A percentile compares a stretch with the other conserved stretches of the same genome.
These are phyloP conservation scores for Penicillium oxalicum DNA, from an alignment of 2,329 filamentous ascomycete species.

Conservation along the genomic window DNA sequence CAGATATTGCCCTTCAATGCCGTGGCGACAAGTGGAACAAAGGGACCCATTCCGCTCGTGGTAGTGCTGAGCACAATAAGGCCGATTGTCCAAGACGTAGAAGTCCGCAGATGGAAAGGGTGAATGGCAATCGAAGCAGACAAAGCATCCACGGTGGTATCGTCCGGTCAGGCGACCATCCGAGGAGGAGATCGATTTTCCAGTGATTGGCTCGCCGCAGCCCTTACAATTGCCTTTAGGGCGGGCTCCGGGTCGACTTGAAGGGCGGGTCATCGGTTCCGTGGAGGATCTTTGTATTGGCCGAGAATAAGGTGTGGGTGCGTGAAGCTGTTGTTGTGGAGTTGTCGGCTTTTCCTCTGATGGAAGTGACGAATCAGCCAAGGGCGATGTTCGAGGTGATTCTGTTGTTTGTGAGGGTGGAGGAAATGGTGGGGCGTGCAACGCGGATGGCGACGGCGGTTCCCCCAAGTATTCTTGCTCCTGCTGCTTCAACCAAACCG, in stretches of 20 bases:
- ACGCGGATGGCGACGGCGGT: background rate
- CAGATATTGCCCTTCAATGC: constrained; percentile 90
- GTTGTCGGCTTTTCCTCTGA: no score
- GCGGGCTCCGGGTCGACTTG: constrained; percentile 35
- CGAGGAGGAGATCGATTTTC: constrained; percentile 89
- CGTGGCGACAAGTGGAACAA: constrained; percentile 70
- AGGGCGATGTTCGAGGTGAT: no score
- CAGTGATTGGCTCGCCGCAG: constrained; percentile 70
- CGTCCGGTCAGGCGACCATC: constrained; percentile 87
- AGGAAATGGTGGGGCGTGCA: no score
- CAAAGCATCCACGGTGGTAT: constrained; percentile 93
- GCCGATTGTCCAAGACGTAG: constrained; percentile 80
- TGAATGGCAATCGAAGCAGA: constrained; percentile 74
- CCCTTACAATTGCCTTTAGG: constrained; percentile 75
- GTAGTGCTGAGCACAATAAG: constrained; percentile 89
- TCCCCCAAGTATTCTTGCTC: background rate
- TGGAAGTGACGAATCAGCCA: no score
- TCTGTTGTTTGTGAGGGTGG: no score
- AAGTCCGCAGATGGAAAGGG: constrained; percentile 86
- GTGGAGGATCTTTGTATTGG: constrained; percentile 26
- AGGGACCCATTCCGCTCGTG: constrained; percentile 84
- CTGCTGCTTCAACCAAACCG: background rate
- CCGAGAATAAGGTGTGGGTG: constrained; percentile 20
- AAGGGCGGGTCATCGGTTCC: constrained; percentile 36
- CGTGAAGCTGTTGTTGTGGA: constrained; percentile 9